These are phyloP conservation scores for Solanum hybrid DNA, from an alignment of 305 asterid species.

Conservation along the genomic window DNA sequence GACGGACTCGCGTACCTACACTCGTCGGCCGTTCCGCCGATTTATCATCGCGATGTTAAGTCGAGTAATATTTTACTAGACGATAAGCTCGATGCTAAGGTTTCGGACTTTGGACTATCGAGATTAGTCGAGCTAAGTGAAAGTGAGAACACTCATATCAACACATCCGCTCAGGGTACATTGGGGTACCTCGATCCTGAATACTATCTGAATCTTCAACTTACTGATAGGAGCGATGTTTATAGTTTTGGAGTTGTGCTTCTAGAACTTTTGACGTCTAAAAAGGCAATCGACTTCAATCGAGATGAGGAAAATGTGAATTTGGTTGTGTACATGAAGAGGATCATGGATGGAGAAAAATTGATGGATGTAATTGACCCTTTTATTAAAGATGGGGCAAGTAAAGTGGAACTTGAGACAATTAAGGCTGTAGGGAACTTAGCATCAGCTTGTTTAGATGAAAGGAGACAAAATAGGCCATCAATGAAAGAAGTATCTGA, in stretches of 20 bases:
- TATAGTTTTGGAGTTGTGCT: conserved; percentile 35
- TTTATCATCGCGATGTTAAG: conserved; percentile 39
- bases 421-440: conserved; percentile 33
- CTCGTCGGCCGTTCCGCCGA: conserved; percentile 29
- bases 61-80: conserved; percentile 32
- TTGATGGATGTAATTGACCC: conserved; percentile 27
- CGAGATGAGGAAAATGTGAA: conserved; percentile 30
- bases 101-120: conserved; percentile 39
- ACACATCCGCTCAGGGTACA: conserved; percentile 40
- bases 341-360: conserved; percentile 22
- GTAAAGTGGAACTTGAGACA: conserved; percentile 26
- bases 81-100: conserved; percentile 29
- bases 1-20: conserved; percentile 35
- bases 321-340: conserved; percentile 31
- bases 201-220: conserved; percentile 27
- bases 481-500: conserved; percentile 42
- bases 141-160: conserved; percentile 20
- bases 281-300: conserved; percentile 30
- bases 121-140: conserved; percentile 26
- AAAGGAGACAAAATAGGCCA: conserved; percentile 25
- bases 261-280: conserved; percentile 24
- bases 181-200: conserved; percentile 41
- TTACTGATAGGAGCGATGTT: conserved; percentile 35
- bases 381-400: conserved; percentile 18
- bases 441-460: conserved; percentile 28